A percentile compares a stretch with the other conserved stretches of the same genome.
phyloP scores from a whole-genome alignment of 169 alveolate genomes.

The Cryptosporidium muris region DNA sequence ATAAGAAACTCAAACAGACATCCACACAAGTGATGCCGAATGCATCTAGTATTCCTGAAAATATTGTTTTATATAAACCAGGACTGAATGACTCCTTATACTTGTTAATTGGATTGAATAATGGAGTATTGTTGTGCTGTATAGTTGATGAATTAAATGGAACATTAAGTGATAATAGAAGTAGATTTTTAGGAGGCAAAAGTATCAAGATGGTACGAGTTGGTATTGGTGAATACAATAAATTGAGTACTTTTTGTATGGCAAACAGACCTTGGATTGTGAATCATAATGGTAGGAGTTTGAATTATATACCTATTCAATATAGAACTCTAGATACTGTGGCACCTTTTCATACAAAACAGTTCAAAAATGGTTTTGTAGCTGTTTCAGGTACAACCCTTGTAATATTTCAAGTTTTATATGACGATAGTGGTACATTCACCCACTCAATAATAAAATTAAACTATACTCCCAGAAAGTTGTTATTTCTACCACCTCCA shows the following conservation, averaged over 20 bases:
- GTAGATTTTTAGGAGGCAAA: constrained; percentile 93
- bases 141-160: constrained; percentile 93
- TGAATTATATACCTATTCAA: constrained; percentile 83
- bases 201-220: constrained; percentile 86
- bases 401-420: constrained; percentile 82
- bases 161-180: constrained; percentile 92
- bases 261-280: constrained; percentile 87
- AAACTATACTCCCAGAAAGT: constrained; percentile 91
- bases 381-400: constrained; percentile 88
- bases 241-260: constrained; percentile 82
- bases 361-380: constrained; percentile 90
- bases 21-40: constrained; percentile 91
- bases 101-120: constrained; percentile 94
- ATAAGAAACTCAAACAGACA: constrained; percentile 87
- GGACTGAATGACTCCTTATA: constrained; percentile 75
- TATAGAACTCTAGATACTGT: constrained; percentile 88
- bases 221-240: constrained; percentile 62
- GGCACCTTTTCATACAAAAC: constrained; percentile 84
- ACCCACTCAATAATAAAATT: constrained; percentile 85
- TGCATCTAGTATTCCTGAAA: constrained; percentile 73
- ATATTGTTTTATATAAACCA: constrained; percentile 29
- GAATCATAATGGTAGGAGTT: constrained; percentile 82
- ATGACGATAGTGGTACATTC: constrained; percentile 89
- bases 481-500: constrained; percentile 86
- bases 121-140: constrained; percentile 95